phyloP scores from a whole-genome alignment of 257 asterid species.

The Nyctanthes arbortristis region DNA sequence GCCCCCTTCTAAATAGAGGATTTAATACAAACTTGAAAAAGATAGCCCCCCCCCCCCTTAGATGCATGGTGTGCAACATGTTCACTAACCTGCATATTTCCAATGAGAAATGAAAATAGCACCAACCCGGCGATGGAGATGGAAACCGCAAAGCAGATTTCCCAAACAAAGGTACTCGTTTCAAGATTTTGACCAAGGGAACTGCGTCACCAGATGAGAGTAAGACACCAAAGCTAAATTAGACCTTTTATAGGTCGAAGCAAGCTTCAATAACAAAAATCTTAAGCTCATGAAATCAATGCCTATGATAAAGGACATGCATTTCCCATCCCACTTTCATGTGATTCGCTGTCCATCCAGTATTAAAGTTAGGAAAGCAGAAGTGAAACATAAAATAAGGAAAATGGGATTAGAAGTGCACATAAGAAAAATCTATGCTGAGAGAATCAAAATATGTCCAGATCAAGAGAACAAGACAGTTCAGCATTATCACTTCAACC shows the following conservation, averaged over 20 bases:
- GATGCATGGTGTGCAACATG: not conserved
- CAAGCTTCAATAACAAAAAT: constrained; percentile 1
- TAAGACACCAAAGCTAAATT: constrained; percentile 16
- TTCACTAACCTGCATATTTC: constrained; percentile 93
- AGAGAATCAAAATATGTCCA: not conserved
- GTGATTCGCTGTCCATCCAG: not conserved
- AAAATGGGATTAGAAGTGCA: not conserved
- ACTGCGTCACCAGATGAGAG: constrained; percentile 47
- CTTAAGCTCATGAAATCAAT: constrained; percentile 1
- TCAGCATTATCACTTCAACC: not conserved
- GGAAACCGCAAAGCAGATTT: constrained; percentile 89
- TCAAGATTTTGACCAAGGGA: constrained; percentile 98
- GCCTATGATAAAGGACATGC: not conserved
- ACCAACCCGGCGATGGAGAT: constrained; percentile 95
- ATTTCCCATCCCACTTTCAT: not conserved
- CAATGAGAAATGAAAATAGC: constrained; percentile 88
- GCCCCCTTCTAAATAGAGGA: not conserved
- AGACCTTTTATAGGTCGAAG: constrained; percentile 3
- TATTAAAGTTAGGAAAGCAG: not conserved
- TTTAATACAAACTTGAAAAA: not conserved
- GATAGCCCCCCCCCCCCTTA: too few relatives aligned
- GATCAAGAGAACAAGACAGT: not conserved
- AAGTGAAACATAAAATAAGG: not conserved
- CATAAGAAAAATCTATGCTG: not conserved
- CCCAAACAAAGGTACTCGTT: constrained; percentile 93